These are phyloP conservation scores for Geotrichum phurueaensis DNA, from an alignment of 1,139 yeast genomes.

Conservation along the genomic window DNA sequence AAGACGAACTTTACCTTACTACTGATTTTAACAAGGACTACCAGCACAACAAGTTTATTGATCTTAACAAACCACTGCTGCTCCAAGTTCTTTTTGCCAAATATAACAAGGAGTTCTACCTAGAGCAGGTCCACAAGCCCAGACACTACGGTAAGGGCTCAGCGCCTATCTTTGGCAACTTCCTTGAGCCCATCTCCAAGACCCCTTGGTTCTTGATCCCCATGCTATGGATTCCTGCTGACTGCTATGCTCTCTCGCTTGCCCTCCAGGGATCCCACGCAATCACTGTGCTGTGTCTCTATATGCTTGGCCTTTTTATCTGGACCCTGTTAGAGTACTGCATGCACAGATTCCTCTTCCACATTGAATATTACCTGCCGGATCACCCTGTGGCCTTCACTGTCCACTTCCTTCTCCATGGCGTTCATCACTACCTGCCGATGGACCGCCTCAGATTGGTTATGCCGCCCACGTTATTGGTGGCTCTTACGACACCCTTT, in stretches of 20 bases:
- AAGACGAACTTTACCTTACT: conserved; percentile 62
- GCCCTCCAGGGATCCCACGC: conserved; percentile 31
- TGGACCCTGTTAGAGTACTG: conserved; percentile 91
- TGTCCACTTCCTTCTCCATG: conserved; percentile 84
- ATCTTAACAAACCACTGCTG: conserved; percentile 72
- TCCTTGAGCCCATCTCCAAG: conserved; percentile 61
- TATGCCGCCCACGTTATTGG: conserved; percentile 86
- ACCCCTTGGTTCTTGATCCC: conserved; percentile 86
- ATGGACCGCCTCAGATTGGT: conserved; percentile 93
- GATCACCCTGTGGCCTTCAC: conserved; percentile 69
- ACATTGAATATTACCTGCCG: conserved; percentile 80
- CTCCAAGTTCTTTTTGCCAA: conserved; percentile 68
- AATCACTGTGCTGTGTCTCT: conserved; percentile 33
- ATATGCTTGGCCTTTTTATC: conserved; percentile 63
- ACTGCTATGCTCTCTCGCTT: conserved; percentile 45
- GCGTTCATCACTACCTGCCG: conserved; percentile 94
- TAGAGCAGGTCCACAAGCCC: conserved; percentile 95
- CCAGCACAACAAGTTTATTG: conserved; percentile 76
- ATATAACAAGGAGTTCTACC: conserved; percentile 79
- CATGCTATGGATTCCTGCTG: conserved; percentile 78
- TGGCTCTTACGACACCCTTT: conserved; percentile 52
- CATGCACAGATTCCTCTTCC: conserved; percentile 88
- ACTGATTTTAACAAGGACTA: conserved; percentile 73
- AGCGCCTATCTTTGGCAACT: conserved; percentile 78
- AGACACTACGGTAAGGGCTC: conserved; percentile 90